Base-by-base conservation (phyloP, 257 asterid species). In the Solanum arcanum region DNA sequence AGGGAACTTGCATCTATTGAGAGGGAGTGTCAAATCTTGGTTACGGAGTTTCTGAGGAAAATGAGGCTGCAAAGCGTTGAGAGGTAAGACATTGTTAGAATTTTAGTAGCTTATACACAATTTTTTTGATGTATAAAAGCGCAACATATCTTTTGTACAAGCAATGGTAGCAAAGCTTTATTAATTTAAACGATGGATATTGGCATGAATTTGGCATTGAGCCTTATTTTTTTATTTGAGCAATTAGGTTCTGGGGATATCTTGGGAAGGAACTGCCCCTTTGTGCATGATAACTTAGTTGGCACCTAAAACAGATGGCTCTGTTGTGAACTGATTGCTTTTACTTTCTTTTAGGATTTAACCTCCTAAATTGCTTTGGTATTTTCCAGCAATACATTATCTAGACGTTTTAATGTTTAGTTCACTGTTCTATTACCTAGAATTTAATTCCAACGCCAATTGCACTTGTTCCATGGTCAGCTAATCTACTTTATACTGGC, bases 1-100 rank as follows among this genome's bases (percentile, higher is more conserved):
- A 92, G 98, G 94, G 99, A 97, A 94, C 96, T 97, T 88, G 90
- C 89, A 66, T 92, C 89, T 83, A 92, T 97, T 25, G 99, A 96
- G 93, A 91, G 94, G 89, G 99, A 97, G 89, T 95, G 98, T 87
- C 94, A 93, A 88, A 92, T 92, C 86, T 88, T 97, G 92, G 97
- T 92, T 20, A 84, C 89, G 87, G 92, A 89, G 89, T 91, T 93
- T 86, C 81, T 89, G 59, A 87, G 76, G 91, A 94, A 93, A 86
- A 85, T 89, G 91, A 95, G 92, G 92, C 86, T 46, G 33, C 87
- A 13, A 25, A 83, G 75, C 83, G 64, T 75, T 56, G 85, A 85
- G 72, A 92, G 98, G 99, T 95, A 88, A 91, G 49, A 18, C 91
- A 42, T 62, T 83, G 3, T 84, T 47, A 52, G 76, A 89, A 83